Conservation (phyloP, 2,329 filamentous ascomycete genomes). For the Trichoderma sp. region DNA sequence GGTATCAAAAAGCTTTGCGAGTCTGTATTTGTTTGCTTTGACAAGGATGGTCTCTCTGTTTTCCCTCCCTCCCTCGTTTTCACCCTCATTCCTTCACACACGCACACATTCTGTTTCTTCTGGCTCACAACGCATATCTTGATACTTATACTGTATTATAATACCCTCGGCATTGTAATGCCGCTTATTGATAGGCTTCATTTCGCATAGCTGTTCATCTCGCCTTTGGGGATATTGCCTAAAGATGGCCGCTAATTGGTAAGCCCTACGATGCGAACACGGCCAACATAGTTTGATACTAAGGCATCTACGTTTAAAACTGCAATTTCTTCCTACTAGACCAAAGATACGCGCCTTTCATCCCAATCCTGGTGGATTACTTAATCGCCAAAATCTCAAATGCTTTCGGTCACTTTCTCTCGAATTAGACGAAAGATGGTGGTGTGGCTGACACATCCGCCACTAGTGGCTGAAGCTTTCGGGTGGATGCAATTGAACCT, state of each 20-base stretch:
- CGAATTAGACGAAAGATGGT: background rate
- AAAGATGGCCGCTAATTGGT: background rate
- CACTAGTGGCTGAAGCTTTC: slow-evolving; percentile 19
- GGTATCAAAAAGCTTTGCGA: slow-evolving; percentile 15
- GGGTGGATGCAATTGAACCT: background rate
- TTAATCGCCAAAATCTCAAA: background rate
- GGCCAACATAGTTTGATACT: background rate
- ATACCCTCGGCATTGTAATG: slow-evolving; percentile 3
- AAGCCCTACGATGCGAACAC: background rate
- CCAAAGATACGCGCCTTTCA: background rate
- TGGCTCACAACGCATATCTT: background rate
- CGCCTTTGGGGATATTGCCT: background rate
- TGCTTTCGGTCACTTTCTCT: background rate
- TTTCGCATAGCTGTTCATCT: background rate
- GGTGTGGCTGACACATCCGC: slow-evolving; percentile 21
- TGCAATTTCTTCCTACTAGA: background rate
- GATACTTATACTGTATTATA: slow-evolving; percentile 4
- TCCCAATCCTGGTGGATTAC: background rate
- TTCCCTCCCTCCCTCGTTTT: background rate
- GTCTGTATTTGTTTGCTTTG: background rate
- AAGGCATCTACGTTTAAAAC: background rate
- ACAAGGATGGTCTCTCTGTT: background rate
- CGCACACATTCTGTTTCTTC: background rate
- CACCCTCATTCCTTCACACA: background rate
- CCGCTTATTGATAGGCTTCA: slow-evolving; percentile 2